Percentiles rank a stretch among this genome's conserved stretches.
Conservation (phyloP, 768 basidiomycete genomes). For the Rhodotorula babjevae region DNA sequence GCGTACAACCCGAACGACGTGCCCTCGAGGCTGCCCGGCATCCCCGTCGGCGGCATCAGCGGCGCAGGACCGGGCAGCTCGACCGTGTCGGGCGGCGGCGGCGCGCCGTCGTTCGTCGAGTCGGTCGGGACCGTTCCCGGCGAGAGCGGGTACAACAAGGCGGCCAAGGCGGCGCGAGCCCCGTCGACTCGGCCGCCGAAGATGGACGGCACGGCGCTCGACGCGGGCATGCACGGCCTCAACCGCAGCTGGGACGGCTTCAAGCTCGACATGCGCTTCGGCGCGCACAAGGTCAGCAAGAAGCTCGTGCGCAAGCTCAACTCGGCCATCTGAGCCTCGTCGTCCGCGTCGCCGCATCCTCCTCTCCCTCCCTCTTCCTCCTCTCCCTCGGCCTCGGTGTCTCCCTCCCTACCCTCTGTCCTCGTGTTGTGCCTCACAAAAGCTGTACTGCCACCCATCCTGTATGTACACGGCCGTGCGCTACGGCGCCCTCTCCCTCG, state of each 20-base stretch:
- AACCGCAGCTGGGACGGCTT: conserved; percentile 36
- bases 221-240: conserved; percentile 38
- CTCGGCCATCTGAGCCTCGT: background rate
- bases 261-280: conserved; percentile 36
- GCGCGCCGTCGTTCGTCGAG: conserved; percentile 16
- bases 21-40: background rate
- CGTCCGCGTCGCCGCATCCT: background rate
- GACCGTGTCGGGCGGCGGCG: background rate
- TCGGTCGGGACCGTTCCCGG: conserved; percentile 11
- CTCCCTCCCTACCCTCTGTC: background rate
- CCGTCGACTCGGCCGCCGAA: conserved; percentile 15
- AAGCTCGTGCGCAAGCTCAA: conserved; percentile 22
- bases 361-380: background rate
- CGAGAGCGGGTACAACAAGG: conserved; percentile 35
- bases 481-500: no score
- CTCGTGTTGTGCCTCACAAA: background rate
- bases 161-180: conserved; percentile 9
- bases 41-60: background rate
- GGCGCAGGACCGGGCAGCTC: background rate
- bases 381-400: background rate
- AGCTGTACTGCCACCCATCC: no score
- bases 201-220: conserved; percentile 27
- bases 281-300: conserved; percentile 30
- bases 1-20: conserved; percentile 17
- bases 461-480: no score